These are phyloP conservation scores for Erodium trifolium DNA, from an alignment of 441 rosid species.

Conservation along the genomic window DNA sequence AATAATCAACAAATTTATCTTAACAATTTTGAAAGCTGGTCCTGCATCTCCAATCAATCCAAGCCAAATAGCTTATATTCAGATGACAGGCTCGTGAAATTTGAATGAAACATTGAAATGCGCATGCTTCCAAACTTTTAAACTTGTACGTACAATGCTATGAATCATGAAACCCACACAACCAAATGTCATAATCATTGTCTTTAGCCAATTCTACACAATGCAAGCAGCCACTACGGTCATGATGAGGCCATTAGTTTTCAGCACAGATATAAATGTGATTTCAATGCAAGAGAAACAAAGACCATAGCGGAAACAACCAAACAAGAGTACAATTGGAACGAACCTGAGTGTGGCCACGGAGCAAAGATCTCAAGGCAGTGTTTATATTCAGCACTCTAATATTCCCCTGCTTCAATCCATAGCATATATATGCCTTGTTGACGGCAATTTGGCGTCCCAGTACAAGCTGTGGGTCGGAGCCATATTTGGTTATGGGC, in stretches of 20 bases:
- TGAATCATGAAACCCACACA: neutral
- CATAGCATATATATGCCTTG: conserved; percentile 71
- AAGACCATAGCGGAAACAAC: neutral
- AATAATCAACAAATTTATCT: neutral
- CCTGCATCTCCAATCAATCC: neutral
- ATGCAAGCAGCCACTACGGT: neutral
- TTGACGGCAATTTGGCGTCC: conserved; percentile 89
- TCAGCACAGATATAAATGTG: neutral
- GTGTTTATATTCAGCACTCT: conserved; percentile 83
- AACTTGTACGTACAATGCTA: neutral
- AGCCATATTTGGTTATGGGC: conserved; percentile 64
- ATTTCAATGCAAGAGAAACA: neutral
- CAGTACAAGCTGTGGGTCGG: conserved; percentile 71
- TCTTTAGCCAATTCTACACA: neutral
- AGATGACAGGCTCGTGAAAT: neutral
- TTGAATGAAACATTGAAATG: neutral
- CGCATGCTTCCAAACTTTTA: neutral
- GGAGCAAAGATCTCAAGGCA: conserved; percentile 68
- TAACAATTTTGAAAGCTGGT: neutral
- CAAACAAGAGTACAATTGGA: neutral
- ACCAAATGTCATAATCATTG: neutral
- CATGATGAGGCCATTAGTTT: neutral
- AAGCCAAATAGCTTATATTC: neutral
- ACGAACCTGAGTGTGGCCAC: conserved; percentile 73
- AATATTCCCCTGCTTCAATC: conserved; percentile 74